Percentiles rank a stretch among this genome's conserved stretches.
These are phyloP conservation scores for Dictyostelium brefeldianum DNA, from an alignment of 78 protist species.

Conservation along the genomic window DNA sequence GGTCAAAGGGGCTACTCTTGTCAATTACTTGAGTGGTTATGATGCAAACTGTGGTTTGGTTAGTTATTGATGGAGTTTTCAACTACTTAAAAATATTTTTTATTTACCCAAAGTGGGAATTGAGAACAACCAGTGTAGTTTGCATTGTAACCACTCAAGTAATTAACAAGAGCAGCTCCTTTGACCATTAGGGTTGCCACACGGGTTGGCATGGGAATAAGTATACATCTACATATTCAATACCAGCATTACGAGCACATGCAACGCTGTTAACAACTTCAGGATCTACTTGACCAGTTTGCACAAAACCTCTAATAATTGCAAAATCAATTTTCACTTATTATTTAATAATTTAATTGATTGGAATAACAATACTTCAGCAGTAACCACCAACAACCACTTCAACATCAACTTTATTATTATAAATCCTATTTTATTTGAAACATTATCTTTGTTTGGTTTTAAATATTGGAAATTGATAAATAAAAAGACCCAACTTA, in stretches of 20 bases:
- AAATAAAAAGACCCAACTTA: too few relatives aligned
- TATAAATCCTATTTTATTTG: too few relatives aligned
- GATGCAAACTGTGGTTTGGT: constrained; percentile 55
- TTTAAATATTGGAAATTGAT: too few relatives aligned
- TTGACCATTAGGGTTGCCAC: constrained; percentile 52
- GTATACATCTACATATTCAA: constrained; percentile 23
- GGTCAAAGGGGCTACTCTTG: constrained; percentile 14
- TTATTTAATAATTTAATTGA: too few relatives aligned
- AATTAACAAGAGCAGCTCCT: background rate
- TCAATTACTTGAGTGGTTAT: background rate
- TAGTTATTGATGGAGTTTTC: constrained; percentile 63
- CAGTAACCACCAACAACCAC: too few relatives aligned
- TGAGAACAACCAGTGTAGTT: constrained; percentile 17
- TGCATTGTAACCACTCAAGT: background rate
- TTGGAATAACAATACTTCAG: too few relatives aligned
- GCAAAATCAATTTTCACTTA: constrained; percentile 45
- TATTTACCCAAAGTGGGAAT: constrained; percentile 38
- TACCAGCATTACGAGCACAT: constrained; percentile 50
- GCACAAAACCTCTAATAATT: constrained; percentile 25
- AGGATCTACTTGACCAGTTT: background rate
- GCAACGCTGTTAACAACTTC: background rate
- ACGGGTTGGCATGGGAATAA: constrained; percentile 61
- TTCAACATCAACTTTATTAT: too few relatives aligned
- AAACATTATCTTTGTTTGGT: too few relatives aligned
- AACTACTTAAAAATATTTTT: too few relatives aligned